Evolutionary conservation across 2,329 filamentous ascomycete genomes (phyloP).

Genomic region (Delphinella strobiligena): DNA sequence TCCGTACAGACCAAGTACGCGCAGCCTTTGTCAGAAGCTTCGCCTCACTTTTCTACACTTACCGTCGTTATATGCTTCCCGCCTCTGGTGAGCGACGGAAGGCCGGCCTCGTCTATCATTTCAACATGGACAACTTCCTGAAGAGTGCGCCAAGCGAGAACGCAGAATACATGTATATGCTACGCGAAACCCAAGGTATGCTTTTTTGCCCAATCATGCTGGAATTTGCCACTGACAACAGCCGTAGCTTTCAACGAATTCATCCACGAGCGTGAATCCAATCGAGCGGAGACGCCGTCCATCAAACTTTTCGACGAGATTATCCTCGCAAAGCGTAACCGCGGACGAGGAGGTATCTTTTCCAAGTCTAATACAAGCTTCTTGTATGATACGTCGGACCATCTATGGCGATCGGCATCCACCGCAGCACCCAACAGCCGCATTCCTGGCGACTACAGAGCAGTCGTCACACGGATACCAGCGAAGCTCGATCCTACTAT

Average conservation of each 20-base stretch:
- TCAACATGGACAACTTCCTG: constrained; percentile 56
- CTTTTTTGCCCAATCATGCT: background rate
- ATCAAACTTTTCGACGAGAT: constrained; percentile 76
- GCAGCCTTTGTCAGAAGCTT: constrained; percentile 59
- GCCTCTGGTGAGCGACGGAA: constrained; percentile 51
- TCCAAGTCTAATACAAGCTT: constrained; percentile 51
- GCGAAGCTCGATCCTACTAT: constrained; percentile 72
- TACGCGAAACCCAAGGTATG: constrained; percentile 52
- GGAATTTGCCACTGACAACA: background rate
- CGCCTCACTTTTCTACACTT: constrained; percentile 57
- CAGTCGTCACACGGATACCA: constrained; percentile 50
- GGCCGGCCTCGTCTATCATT: constrained; percentile 48
- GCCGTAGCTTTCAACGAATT: constrained; percentile 62
- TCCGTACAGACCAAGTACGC: constrained; percentile 53
- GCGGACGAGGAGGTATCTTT: constrained; percentile 54
- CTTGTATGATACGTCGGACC: constrained; percentile 60
- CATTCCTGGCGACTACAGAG: constrained; percentile 42
- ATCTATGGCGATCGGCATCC: constrained; percentile 61
- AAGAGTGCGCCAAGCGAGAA: constrained; percentile 53
- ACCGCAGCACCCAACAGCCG: constrained; percentile 43
- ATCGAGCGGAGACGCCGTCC: constrained; percentile 46
- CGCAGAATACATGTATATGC: constrained; percentile 48
- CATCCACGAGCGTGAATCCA: constrained; percentile 66
- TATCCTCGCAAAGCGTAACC: constrained; percentile 64
- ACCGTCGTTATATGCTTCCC: constrained; percentile 50